These are phyloP conservation scores for Pleurotus djamor DNA, from an alignment of 768 basidiomycete genomes.

Conservation along the genomic window DNA sequence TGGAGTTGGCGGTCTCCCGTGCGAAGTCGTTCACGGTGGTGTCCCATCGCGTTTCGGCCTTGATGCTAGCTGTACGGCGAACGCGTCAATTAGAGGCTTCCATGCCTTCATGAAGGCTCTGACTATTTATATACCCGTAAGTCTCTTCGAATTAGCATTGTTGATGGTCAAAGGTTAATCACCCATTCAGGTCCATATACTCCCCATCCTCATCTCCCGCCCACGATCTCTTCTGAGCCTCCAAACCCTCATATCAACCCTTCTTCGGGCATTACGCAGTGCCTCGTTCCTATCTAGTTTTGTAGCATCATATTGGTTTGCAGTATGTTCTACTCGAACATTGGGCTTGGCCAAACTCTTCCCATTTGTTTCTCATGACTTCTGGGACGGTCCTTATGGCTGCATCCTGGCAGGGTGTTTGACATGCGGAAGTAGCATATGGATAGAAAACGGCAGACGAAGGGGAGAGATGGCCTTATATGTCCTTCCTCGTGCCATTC, in stretches of 20 bases:
- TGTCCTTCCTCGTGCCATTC: slow-evolving; percentile 69
- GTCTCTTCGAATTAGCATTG: slow-evolving; percentile 17
- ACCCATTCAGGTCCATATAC: slow-evolving; percentile 58
- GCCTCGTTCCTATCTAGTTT: slow-evolving; percentile 74
- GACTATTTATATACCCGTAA: slow-evolving; percentile 69
- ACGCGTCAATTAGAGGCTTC: slow-evolving; percentile 49
- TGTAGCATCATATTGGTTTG: slow-evolving; percentile 66
- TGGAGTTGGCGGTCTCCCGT: slow-evolving; percentile 71
- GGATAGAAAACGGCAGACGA: slow-evolving; percentile 69
- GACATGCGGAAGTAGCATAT: slow-evolving; percentile 73
- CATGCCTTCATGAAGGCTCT: slow-evolving; percentile 64
- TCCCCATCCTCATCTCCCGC: slow-evolving; percentile 61
- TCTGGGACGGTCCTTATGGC: slow-evolving; percentile 79
- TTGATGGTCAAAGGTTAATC: slow-evolving; percentile 1
- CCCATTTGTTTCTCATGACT: slow-evolving; percentile 68
- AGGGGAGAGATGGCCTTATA: slow-evolving; percentile 81
- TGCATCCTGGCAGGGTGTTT: slow-evolving; percentile 66
- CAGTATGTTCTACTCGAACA: slow-evolving; percentile 70
- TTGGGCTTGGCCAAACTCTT: slow-evolving; percentile 61
- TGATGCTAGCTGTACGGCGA: slow-evolving; percentile 53
- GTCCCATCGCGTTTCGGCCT: slow-evolving; percentile 45
- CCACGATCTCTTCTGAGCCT: slow-evolving; percentile 50
- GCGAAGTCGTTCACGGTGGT: slow-evolving; percentile 70
- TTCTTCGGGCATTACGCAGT: slow-evolving; percentile 58
- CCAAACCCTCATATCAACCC: slow-evolving; percentile 34